phyloP scores from a whole-genome alignment of 2,329 filamentous ascomycete species.

The Teratosphaeria zuluensis region DNA sequence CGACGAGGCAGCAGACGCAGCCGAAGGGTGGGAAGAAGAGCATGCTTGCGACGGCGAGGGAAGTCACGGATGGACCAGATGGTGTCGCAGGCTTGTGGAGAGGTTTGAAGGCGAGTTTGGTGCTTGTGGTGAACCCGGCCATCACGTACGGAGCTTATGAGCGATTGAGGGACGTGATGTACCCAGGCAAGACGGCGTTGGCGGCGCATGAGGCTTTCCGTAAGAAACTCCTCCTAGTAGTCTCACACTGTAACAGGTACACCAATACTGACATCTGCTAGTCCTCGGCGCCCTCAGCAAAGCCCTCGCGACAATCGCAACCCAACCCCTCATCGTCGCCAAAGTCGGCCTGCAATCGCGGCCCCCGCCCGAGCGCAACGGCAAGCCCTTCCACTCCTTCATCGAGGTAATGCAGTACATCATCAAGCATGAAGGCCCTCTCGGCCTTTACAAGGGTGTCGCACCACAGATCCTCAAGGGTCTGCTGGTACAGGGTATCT shows the following conservation, averaged over 20 bases:
- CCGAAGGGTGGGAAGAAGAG: constrained; percentile 75
- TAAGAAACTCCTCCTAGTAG: constrained; percentile 48
- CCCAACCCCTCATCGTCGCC: constrained; percentile 92
- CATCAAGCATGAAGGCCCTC: constrained; percentile 69
- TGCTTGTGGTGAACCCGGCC: constrained; percentile 89
- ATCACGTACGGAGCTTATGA: constrained; percentile 98
- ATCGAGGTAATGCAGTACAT: constrained; percentile 93
- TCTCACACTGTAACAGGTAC: background rate
- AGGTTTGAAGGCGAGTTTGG: constrained; percentile 88
- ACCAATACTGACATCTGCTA: constrained; percentile 27
- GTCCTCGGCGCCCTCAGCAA: constrained; percentile 92
- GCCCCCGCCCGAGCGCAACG: constrained; percentile 71
- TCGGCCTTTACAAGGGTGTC: constrained; percentile 93
- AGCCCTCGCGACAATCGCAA: constrained; percentile 78
- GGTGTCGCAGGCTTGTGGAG: constrained; percentile 85
- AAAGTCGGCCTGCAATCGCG: constrained; percentile 95
- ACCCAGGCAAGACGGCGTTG: constrained; percentile 64
- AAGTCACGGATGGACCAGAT: constrained; percentile 85
- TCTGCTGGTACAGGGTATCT: constrained; percentile 80
- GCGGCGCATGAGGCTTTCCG: constrained; percentile 82
- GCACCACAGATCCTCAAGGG: constrained; percentile 90
- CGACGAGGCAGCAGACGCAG: constrained; percentile 92
- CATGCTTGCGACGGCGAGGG: constrained; percentile 73
- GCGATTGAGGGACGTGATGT: constrained; percentile 67
- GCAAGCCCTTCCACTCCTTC: constrained; percentile 89